Evolutionary conservation across 768 basidiomycete genomes (phyloP).

Genomic region (Russula griseocarnosa): DNA sequence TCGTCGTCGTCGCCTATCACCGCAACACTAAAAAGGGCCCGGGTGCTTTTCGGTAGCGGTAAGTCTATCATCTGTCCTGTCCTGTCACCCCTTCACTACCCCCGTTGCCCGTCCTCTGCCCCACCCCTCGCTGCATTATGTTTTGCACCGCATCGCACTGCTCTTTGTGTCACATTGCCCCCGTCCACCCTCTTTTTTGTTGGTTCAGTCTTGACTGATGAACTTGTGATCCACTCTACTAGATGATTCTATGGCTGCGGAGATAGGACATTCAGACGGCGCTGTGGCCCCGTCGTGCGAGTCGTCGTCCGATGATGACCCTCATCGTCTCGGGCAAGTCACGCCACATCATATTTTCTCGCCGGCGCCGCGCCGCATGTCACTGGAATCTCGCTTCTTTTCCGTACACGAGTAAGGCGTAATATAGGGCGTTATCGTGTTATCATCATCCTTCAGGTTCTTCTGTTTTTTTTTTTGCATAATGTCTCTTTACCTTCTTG

Average conservation of each 20-base stretch:
- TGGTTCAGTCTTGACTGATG: background rate
- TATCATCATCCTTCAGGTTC: background rate
- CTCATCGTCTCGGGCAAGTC: conserved; percentile 56
- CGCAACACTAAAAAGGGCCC: conserved; percentile 28
- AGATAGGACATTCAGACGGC: conserved; percentile 10
- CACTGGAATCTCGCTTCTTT: conserved; percentile 15
- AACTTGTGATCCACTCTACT: background rate
- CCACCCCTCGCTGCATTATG: background rate
- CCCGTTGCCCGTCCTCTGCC: too few species aligned
- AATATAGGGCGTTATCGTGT: background rate
- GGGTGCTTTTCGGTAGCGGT: conserved; percentile 37
- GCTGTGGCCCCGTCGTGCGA: conserved; percentile 28
- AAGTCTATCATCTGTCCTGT: conserved; percentile 22
- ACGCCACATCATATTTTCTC: conserved; percentile 68
- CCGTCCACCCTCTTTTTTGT: background rate
- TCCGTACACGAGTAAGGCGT: conserved; percentile 1
- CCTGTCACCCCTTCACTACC: too few species aligned
- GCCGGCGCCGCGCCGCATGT: conserved; percentile 46
- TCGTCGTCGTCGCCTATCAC: conserved; percentile 32
- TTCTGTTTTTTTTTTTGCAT: background rate
- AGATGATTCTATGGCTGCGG: conserved; percentile 51
- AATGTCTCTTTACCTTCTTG: background rate
- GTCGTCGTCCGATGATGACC: conserved; percentile 66
- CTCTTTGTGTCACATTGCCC: background rate
- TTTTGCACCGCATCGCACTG: background rate